Evolutionary conservation across 352 stramenopile genomes (phyloP).

Genomic region (Phytophthora ohioensis): DNA sequence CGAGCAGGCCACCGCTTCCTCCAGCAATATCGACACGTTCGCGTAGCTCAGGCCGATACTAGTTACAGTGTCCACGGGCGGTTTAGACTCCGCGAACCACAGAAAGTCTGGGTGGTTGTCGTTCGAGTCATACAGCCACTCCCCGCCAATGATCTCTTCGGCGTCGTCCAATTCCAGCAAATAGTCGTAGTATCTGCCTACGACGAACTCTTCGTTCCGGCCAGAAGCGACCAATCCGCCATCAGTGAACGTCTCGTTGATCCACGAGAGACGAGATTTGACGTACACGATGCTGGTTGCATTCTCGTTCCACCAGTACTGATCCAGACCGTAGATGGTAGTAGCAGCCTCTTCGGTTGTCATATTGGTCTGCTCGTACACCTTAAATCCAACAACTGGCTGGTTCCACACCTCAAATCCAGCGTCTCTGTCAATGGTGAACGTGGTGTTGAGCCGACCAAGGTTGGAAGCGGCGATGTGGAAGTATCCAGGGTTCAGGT

Average conservation of each 20-base stretch:
- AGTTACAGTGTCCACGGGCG: constrained; percentile 25
- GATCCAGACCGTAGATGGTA: no score
- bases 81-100: constrained; percentile 25
- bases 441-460: no score
- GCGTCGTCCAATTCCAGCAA: constrained; percentile 33
- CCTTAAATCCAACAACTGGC: no score
- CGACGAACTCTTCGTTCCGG: no score
- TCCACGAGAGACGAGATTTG: neutral
- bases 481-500: no score
- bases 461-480: no score
- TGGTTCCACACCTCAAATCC: no score
- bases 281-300: no score
- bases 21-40: constrained; percentile 25
- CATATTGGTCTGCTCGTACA: no score
- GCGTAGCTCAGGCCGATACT: constrained; percentile 34
- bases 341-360: no score
- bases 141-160: constrained; percentile 38
- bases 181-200: constrained; percentile 15
- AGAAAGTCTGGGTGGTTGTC: constrained; percentile 42
- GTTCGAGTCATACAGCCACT: constrained; percentile 36
- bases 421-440: no score
- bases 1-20: constrained; percentile 12
- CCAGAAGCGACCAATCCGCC: neutral
- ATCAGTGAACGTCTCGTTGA: neutral
- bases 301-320: no score